Evolutionary conservation across 1,139 yeast genomes (phyloP), one percentile per base, ranked within the genome.

Genomic region (Sugiyamaella japonica): DNA sequence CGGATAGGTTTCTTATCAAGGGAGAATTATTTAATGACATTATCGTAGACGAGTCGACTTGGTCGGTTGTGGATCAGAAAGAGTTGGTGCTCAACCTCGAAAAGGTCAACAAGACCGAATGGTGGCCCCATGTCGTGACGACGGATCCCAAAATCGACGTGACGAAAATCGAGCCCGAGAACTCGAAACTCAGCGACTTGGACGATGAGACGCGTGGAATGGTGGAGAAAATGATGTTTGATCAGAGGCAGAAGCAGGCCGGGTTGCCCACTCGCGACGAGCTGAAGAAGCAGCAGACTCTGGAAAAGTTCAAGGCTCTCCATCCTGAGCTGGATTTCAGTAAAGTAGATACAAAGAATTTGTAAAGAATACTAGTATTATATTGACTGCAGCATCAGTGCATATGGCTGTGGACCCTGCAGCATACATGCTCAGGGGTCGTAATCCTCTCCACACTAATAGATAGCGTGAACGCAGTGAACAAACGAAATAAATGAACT

Each of bases 221-320:
- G 68, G 80, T 76, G 1, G 80, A 76, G 61, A 76, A 76, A 56
- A 75, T 76, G 80, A 75, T 76, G 80, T 72, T 70, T 59, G 78
- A 75, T 52, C 76, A 75, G 59, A 68, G 66, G 42, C 77, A 74
- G 56, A 73, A 75, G 59, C 70, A 72, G 55, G 61, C 61, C 61
- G 77, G 75, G 12, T 61, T 64, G 56, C 73, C 75, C 1, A 56
- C 73, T 13, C 66, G 71, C 52, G 77, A 75, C 38, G 77, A 74
- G 53, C 57, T 65, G 52, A 64, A 67, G 52, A 72, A 72, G 57
- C 66, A 67, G 54, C 62, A 67, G 45, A 62, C 69, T 37, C 61
- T 76, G 47, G 72, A 72, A 40, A 68, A 69, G 55, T 76, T 76
- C 65, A 73, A 75, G 58, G 50, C 60, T 31, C 74, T 70, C 65